Base-by-base conservation (phyloP, 192 early-diverging fungal genomes). In the Jimgerdemannia lactiflua region DNA sequence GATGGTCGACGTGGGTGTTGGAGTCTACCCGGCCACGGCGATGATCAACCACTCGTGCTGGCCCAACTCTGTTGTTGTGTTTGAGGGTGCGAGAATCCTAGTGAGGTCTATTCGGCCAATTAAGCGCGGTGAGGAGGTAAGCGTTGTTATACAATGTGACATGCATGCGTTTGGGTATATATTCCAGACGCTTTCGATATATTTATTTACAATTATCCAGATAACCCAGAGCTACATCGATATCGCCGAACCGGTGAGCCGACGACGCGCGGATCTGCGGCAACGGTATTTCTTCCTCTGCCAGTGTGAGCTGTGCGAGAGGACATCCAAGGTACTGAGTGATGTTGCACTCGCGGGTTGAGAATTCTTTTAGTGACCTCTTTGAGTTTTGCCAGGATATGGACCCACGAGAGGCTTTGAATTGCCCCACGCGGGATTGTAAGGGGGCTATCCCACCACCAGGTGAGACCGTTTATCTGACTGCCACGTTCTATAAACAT, bases 31-130 rank as follows among this genome's bases (percentile, higher is more conserved):
- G 39, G 78, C 69, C 14, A 65, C 75, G 11, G 73, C 83, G 2
- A 73, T 86, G n/a, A 43, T 86, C 14, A 86, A 86, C 75, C 85
- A 86, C 44, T 85, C 85, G 42, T 86, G 85, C 49, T 39, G 19
- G 10, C 83, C 85, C 9, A 86, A 86, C 70, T 71, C 71, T 43
- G 70, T 79, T 18, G 74, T 82, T 39, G 63, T 85, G 43, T 86
- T 85, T 71, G 65, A 71, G 44, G 80, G 77, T 9, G 39, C 64
- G n/a, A 83, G 39, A 9, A 72, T 77, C 7, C 64, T 72, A 40
- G 64, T 86, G 41, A 43, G 85, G 54, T 66, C 43, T 39, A 82
- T 86, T 43, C 43, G 70, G 39, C 18, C 63, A 17, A 85, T 86
- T n/a, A 17, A 64, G 20, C 39, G 70, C 4, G 84, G 72, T 41